Conservation (phyloP, 2,329 filamentous ascomycete species). For the Daldinia sp. region DNA sequence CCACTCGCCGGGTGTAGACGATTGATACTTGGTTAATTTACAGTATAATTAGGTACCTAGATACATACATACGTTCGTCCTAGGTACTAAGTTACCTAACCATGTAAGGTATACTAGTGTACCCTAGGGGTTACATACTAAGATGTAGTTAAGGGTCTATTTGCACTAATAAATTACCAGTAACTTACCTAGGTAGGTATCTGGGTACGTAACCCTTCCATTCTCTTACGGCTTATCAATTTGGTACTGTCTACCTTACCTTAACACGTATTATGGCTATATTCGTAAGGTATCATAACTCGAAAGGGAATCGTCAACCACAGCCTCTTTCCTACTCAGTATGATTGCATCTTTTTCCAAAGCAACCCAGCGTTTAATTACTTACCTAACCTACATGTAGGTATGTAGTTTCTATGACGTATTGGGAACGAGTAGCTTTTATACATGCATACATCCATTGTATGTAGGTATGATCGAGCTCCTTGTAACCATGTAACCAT, state of each 20-base stretch:
- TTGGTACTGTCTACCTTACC: not conserved
- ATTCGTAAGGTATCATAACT: not conserved
- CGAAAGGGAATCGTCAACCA: not conserved
- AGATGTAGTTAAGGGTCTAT: no score
- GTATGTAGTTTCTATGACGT: slow-evolving; percentile 1
- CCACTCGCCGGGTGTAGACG: slow-evolving; percentile 4
- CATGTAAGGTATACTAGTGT: not conserved
- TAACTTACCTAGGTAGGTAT: not conserved
- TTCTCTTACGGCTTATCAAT: not conserved
- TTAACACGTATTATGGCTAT: not conserved
- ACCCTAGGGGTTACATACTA: no score
- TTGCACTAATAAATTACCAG: not conserved
- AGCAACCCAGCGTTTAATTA: not conserved
- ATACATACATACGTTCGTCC: no score
- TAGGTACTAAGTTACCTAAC: no score
- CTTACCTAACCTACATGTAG: not conserved
- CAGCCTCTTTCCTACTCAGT: not conserved
- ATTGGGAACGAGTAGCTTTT: not conserved
- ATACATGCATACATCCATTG: no score
- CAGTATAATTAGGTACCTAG: not conserved
- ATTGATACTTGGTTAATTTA: not conserved
- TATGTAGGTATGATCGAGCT: no score
- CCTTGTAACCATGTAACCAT: not conserved
- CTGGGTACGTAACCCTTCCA: not conserved
- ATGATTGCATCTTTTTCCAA: no score